Conservation (phyloP, 345 rosid genomes). For the Gynandropsis gynandra region DNA sequence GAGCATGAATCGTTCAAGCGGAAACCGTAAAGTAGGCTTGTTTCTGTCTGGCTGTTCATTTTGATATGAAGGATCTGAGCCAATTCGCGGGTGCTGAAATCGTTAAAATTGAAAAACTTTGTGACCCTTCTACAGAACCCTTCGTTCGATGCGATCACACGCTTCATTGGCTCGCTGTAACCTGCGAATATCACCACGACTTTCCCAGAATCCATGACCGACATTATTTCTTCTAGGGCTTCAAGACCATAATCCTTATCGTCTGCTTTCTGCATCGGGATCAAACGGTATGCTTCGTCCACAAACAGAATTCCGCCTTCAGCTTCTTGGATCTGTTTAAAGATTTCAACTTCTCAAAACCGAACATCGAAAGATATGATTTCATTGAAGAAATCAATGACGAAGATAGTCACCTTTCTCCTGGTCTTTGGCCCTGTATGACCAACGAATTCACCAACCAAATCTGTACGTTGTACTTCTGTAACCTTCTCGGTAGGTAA, state of each 20-base stretch:
- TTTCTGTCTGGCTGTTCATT: conserved; percentile 67
- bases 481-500: conserved; percentile 85
- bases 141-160: conserved; percentile 85
- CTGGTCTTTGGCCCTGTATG: conserved; percentile 98
- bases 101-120: conserved; percentile 74
- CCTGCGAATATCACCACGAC: conserved; percentile 93
- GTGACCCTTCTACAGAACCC: conserved; percentile 98
- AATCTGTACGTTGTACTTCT: conserved; percentile 91
- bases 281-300: conserved; percentile 91
- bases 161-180: conserved; percentile 95
- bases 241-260: conserved; percentile 96
- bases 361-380: no score
- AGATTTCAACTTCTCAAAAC: conserved; percentile 6
- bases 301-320: conserved; percentile 97
- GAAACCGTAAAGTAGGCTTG: conserved; percentile 59
- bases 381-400: no score
- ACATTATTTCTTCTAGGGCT: conserved; percentile 97
- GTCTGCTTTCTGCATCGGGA: conserved; percentile 90
- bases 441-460: conserved; percentile 98
- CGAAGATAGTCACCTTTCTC: conserved; percentile 54
- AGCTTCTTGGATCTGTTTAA: conserved; percentile 77
- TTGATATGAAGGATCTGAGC: conserved; percentile 78
- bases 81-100: conserved; percentile 63
- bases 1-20: conserved; percentile 60
- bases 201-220: conserved; percentile 89